Evolutionary conservation across 768 basidiomycete genomes (phyloP).

Genomic region (Dioszegia aurantiaca): DNA sequence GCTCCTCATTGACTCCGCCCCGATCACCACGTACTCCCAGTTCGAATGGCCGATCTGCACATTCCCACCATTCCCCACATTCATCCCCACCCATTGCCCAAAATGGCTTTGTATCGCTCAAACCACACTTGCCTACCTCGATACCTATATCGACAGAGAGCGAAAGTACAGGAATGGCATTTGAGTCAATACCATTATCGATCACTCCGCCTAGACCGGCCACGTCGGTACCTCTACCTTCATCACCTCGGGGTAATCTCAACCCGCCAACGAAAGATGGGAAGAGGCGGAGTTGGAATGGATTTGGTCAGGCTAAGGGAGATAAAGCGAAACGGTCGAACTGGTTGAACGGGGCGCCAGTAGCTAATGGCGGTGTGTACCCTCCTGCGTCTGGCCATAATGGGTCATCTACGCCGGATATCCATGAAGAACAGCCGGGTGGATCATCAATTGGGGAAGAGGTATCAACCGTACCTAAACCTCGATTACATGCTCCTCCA

Average conservation of each 20-base stretch:
- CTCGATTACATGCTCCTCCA: constrained; percentile 37
- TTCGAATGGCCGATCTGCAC: background rate
- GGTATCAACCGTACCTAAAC: constrained; percentile 6
- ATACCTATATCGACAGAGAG: background rate
- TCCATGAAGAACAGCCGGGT: background rate
- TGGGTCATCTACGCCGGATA: background rate
- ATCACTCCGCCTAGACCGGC: constrained; percentile 22
- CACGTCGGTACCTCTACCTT: constrained; percentile 13
- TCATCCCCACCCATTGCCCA: background rate
- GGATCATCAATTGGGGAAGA: background rate
- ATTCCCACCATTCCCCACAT: background rate
- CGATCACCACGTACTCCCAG: constrained; percentile 2
- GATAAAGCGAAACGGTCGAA: constrained; percentile 8
- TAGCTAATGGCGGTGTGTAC: background rate
- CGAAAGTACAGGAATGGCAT: background rate
- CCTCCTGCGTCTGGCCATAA: background rate
- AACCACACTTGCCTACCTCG: background rate
- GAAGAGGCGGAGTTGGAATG: constrained; percentile 15
- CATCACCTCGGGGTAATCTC: constrained; percentile 9
- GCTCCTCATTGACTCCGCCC: background rate
- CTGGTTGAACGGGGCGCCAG: constrained; percentile 3
- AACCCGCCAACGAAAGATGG: constrained; percentile 6
- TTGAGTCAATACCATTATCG: constrained; percentile 23
- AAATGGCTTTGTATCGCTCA: background rate
- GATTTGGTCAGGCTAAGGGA: constrained; percentile 11